Evolutionary conservation across 179 eudicot species (phyloP).

Genomic region (Camellia oleifera): DNA sequence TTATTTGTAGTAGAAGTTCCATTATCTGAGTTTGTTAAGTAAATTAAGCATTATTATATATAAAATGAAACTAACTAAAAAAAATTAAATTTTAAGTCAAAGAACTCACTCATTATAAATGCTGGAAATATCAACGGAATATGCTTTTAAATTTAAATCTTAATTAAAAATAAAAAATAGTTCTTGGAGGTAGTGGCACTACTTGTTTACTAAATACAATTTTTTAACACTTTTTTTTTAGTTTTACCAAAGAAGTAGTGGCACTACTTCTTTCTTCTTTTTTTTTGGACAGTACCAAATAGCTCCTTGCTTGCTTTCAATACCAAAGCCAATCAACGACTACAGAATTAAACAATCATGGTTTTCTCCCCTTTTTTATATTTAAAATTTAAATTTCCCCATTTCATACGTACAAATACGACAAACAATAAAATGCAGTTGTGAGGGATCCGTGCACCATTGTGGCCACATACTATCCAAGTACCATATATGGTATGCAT

Average conservation of each 20-base stretch:
- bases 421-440: background rate
- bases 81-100: too few relatives aligned
- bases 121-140: too few relatives aligned
- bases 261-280: too few relatives aligned
- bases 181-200: too few relatives aligned
- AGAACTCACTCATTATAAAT: too few relatives aligned
- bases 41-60: background rate
- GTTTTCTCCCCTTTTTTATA: background rate
- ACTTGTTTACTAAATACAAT: too few relatives aligned
- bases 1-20: background rate
- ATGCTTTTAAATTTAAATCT: too few relatives aligned
- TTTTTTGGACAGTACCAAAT: too few relatives aligned
- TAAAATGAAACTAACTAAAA: background rate
- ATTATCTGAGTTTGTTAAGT: background rate
- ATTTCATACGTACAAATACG: background rate
- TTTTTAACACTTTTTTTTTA: background rate
- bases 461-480: background rate
- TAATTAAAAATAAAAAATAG: too few relatives aligned
- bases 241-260: background rate
- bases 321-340: background rate
- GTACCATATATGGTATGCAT: background rate
- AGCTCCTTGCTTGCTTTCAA: background rate
- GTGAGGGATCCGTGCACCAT: background rate
- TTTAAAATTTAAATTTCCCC: conserved; percentile 1
- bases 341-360: background rate